Percentiles rank a stretch among this genome's conserved stretches.
phyloP scores from a whole-genome alignment of 2,329 filamentous ascomycete genomes.

The Colletotrichum filicis region DNA sequence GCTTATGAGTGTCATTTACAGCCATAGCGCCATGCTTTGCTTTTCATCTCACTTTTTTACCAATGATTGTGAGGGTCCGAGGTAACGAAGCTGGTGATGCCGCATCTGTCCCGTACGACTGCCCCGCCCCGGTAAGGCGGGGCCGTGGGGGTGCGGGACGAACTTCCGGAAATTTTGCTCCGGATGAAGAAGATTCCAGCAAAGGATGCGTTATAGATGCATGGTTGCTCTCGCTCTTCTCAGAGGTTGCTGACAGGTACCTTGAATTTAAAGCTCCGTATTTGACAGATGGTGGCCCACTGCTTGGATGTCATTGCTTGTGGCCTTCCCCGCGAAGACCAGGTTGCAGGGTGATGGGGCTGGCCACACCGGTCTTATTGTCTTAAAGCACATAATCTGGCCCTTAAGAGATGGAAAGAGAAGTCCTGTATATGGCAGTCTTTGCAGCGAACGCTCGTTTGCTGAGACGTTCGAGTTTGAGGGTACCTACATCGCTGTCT shows the following conservation, averaged over 20 bases:
- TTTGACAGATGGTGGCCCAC: not conserved
- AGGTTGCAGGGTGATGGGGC: too few species aligned
- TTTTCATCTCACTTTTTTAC: not conserved
- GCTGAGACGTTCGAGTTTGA: too few species aligned
- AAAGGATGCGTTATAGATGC: not conserved
- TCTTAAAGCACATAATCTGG: too few species aligned
- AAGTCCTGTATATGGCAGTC: too few species aligned
- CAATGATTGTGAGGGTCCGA: slow-evolving; percentile 12
- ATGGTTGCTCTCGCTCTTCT: not conserved
- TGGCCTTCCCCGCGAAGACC: too few species aligned
- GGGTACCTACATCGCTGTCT: too few species aligned
- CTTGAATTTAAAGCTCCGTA: too few species aligned
- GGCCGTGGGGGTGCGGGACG: not conserved
- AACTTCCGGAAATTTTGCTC: slow-evolving; percentile 14
- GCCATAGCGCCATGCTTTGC: not conserved
- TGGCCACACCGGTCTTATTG: too few species aligned
- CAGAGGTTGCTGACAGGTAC: too few species aligned
- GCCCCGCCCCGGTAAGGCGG: slow-evolving; percentile 9
- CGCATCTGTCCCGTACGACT: not conserved
- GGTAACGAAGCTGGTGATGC: slow-evolving; percentile 12
- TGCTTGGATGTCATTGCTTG: not conserved
- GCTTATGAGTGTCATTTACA: not conserved
- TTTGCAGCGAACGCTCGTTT: too few species aligned
- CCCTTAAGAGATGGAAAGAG: too few species aligned
- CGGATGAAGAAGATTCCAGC: slow-evolving; percentile 22